These are phyloP conservation scores for Nymphaea colorata DNA, from an alignment of 164 flowering plant genomes.

Conservation along the genomic window DNA sequence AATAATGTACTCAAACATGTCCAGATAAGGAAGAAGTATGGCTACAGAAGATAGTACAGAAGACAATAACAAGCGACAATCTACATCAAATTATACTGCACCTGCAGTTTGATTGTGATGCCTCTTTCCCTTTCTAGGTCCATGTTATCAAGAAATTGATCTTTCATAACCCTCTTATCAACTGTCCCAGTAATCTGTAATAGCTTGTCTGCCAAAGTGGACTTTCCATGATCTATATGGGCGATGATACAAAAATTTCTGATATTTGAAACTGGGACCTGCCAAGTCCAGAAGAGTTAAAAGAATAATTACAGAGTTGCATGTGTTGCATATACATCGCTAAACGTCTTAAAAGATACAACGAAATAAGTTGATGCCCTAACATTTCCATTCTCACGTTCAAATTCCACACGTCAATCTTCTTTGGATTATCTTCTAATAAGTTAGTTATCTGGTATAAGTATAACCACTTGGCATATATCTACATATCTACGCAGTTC, in stretches of 20 bases:
- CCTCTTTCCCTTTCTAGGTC: conserved; percentile 97
- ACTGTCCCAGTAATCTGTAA: conserved; percentile 91
- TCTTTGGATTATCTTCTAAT: no score
- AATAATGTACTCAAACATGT: no score
- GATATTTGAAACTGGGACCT: conserved; percentile 82
- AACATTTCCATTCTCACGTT: no score
- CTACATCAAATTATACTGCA: conserved; percentile 7
- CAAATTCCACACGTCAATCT: no score
- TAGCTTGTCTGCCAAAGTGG: conserved; percentile 89
- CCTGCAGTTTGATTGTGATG: conserved; percentile 95
- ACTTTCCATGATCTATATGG: conserved; percentile 96
- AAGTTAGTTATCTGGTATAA: no score
- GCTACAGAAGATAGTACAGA: background rate
- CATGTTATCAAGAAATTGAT: conserved; percentile 96
- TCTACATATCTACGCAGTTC: no score
- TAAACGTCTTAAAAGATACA: no score
- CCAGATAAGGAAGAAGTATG: background rate
- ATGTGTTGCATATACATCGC: no score
- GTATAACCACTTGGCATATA: no score
- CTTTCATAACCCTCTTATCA: conserved; percentile 85
- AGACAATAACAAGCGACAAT: background rate
- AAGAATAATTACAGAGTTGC: background rate
- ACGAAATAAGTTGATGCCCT: no score
- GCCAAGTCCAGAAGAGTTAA: conserved; percentile 5
- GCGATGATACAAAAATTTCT: conserved; percentile 92